Conservation (phyloP, 2,329 filamentous ascomycete genomes). For the Aspergillus puulaauensis region DNA sequence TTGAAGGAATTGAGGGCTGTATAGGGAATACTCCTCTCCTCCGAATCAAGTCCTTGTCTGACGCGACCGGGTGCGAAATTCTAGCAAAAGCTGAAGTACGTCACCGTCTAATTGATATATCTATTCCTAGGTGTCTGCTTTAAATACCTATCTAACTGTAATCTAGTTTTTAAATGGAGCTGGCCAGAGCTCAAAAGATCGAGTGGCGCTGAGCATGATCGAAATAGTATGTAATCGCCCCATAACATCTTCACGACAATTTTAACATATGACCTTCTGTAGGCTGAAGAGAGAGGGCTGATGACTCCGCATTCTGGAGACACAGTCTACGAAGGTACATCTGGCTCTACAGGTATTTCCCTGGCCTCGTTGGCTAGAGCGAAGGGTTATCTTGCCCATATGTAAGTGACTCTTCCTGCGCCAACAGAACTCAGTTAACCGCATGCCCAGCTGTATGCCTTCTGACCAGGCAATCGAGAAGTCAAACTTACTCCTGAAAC, state of each 20-base stretch:
- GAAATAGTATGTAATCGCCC: slow-evolving; percentile 46
- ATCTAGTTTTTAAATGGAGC: slow-evolving; percentile 82
- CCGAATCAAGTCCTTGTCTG: slow-evolving; percentile 78
- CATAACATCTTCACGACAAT: not conserved
- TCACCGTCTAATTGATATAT: not conserved
- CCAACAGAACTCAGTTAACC: not conserved
- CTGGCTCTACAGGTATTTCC: slow-evolving; percentile 94
- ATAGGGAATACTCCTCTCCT: slow-evolving; percentile 94
- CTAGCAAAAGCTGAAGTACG: slow-evolving; percentile 82
- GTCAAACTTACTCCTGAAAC: slow-evolving; percentile 79
- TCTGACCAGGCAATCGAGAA: slow-evolving; percentile 88
- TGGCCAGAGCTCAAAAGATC: slow-evolving; percentile 90
- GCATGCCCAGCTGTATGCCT: slow-evolving; percentile 71
- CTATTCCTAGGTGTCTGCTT: not conserved
- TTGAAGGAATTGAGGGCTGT: slow-evolving; percentile 81
- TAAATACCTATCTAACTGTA: slow-evolving; percentile 1
- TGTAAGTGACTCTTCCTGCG: slow-evolving; percentile 49
- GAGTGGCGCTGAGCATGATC: slow-evolving; percentile 91
- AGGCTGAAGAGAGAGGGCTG: slow-evolving; percentile 75
- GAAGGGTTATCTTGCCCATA: slow-evolving; percentile 86
- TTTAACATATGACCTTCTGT: slow-evolving; percentile 17
- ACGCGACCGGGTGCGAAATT: slow-evolving; percentile 84
- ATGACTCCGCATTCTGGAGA: slow-evolving; percentile 80
- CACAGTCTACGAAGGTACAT: slow-evolving; percentile 95
- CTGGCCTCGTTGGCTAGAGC: slow-evolving; percentile 85